Evolutionary conservation across 1,284 basidiomycete genomes (phyloP).

Genomic region (Trametes pubescens): DNA sequence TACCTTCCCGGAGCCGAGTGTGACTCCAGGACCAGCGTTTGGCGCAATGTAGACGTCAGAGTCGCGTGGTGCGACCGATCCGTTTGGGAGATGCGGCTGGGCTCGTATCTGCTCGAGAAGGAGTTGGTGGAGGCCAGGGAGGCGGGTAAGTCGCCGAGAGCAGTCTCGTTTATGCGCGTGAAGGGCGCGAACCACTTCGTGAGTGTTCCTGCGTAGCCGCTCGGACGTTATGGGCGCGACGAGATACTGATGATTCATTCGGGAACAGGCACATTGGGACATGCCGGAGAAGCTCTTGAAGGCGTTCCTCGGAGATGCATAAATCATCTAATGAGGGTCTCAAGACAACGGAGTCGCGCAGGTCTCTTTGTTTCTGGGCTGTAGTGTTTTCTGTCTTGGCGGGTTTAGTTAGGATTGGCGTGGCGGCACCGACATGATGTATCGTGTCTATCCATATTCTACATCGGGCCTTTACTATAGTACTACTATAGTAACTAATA

Average conservation of each 20-base stretch:
- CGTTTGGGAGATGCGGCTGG: conserved; percentile 17
- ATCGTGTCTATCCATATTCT: no score
- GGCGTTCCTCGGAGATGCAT: conserved; percentile 4
- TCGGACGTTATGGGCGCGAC: background rate
- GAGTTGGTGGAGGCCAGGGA: conserved; percentile 23
- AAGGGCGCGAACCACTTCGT: conserved; percentile 25
- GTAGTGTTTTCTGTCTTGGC: background rate
- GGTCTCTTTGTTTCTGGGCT: no score
- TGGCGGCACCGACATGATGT: no score
- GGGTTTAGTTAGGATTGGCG: no score
- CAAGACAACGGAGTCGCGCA: no score
- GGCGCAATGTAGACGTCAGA: conserved; percentile 17
- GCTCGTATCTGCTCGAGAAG: background rate
- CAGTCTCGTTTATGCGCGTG: conserved; percentile 16
- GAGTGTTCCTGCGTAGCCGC: conserved; percentile 3
- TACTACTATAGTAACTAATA: no score
- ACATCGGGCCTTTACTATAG: no score
- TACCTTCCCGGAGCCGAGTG: background rate
- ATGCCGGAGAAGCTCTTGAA: conserved; percentile 13
- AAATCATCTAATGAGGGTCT: background rate
- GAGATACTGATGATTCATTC: background rate
- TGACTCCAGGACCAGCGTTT: conserved; percentile 1
- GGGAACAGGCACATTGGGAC: conserved; percentile 18
- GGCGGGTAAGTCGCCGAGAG: conserved; percentile 8
- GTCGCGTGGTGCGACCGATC: conserved; percentile 25